phyloP scores from a whole-genome alignment of 805 yeast genomes.

The Brettanomyces naardenensis region DNA sequence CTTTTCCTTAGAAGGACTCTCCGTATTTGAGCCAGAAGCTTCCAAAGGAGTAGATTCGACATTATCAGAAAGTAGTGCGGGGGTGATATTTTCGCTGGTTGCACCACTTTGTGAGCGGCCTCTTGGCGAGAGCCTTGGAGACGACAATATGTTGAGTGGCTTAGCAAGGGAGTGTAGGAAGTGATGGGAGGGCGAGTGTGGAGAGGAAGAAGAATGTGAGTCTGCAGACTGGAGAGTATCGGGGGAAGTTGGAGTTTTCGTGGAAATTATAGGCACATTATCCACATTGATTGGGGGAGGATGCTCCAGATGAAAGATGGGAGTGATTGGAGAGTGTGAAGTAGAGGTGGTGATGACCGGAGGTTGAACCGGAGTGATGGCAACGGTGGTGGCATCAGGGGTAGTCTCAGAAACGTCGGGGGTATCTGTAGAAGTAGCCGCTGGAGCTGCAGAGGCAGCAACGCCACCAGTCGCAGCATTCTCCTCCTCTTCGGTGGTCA shows the following conservation, averaged over 20 bases:
- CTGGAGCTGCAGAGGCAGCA: not conserved
- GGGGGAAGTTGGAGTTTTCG: not conserved
- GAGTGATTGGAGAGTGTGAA: not conserved
- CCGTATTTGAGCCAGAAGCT: not conserved
- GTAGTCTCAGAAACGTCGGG: too few relatives aligned
- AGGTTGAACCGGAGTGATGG: not conserved
- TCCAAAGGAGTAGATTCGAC: not conserved
- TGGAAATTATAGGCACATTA: not conserved
- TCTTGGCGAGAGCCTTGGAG: conserved; percentile 9
- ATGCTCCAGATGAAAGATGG: not conserved
- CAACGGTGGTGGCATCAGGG: not conserved
- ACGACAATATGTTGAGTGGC: conserved; percentile 9
- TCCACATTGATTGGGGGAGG: not conserved
- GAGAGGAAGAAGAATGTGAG: not conserved
- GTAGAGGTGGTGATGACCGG: not conserved
- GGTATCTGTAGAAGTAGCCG: conserved; percentile 2
- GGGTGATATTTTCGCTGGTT: not conserved
- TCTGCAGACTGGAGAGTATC: not conserved
- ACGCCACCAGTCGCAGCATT: not conserved
- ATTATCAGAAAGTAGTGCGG: not conserved
- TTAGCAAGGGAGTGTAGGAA: conserved; percentile 11
- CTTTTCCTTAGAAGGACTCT: conserved; percentile 8
- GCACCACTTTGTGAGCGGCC: not conserved
- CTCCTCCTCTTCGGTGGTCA: not conserved
- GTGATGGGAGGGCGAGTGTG: conserved; percentile 4